phyloP scores from a whole-genome alignment of 768 basidiomycete genomes.

The Favolaschia claudopus region DNA sequence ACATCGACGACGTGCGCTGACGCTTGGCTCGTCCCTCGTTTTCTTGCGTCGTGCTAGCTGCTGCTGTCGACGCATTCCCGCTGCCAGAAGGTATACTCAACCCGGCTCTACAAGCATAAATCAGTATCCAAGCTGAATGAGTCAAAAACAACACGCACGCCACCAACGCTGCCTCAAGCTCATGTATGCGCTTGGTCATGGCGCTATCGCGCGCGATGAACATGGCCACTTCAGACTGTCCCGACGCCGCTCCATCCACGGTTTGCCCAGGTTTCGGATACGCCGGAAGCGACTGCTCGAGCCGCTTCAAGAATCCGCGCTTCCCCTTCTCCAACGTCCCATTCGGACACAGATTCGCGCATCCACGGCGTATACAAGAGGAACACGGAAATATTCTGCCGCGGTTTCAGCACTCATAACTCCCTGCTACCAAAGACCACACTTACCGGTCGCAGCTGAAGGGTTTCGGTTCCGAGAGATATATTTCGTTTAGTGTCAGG shows the following conservation, averaged over 20 bases:
- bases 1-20: conserved; percentile 15
- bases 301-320: conserved; percentile 32
- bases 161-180: conserved; percentile 31
- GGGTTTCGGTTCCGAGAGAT: no score
- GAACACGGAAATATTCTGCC: conserved; percentile 49
- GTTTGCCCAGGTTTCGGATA: no score
- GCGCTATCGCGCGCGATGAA: conserved; percentile 34
- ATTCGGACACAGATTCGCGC: conserved; percentile 46
- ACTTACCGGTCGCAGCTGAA: no score
- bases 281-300: conserved; percentile 32
- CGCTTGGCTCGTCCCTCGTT: conserved; percentile 24
- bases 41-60: conserved; percentile 1
- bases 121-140: not conserved
- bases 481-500: no score
- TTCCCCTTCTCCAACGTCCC: conserved; percentile 36
- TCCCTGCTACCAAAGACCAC: no score
- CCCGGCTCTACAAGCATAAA: conserved; percentile 6
- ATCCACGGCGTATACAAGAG: conserved; percentile 50
- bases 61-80: not conserved
- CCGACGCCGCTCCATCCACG: conserved; percentile 6
- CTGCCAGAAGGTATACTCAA: conserved; percentile 18
- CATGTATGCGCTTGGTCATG: conserved; percentile 34
- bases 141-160: not conserved
- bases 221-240: conserved; percentile 31
- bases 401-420: conserved; percentile 42